Percentiles rank a stretch among this genome's conserved stretches.
Evolutionary conservation across 2,329 filamentous ascomycete species (phyloP).

Genomic region (Calcarisporium arbuscula): DNA sequence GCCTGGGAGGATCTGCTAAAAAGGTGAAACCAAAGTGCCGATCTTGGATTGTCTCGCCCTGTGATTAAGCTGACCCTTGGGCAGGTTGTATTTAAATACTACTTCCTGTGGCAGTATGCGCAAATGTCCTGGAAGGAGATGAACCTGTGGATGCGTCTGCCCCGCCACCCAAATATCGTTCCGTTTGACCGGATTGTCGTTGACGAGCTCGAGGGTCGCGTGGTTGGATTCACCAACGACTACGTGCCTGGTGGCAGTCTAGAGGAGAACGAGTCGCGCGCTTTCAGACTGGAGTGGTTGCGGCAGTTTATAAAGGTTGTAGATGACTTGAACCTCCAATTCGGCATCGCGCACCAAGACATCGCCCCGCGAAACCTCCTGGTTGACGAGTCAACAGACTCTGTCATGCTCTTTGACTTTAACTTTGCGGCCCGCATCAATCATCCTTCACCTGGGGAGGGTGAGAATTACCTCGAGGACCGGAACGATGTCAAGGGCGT

Average conservation of each 20-base stretch:
- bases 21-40: conserved; percentile 8
- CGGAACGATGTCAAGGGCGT: conserved; percentile 28
- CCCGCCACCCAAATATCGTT: conserved; percentile 27
- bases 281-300: conserved; percentile 29
- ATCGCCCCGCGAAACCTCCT: conserved; percentile 31
- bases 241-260: conserved; percentile 26
- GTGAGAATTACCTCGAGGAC: conserved; percentile 8
- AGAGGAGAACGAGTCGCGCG: conserved; percentile 18
- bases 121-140: conserved; percentile 24
- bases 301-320: conserved; percentile 26
- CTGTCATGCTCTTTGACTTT: conserved; percentile 31
- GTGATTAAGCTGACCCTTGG: not conserved
- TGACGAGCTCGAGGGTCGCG: conserved; percentile 20
- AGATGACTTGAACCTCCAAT: conserved; percentile 26
- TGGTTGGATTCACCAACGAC: conserved; percentile 28
- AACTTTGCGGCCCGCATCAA: conserved; percentile 20
- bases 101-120: conserved; percentile 16
- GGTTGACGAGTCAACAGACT: conserved; percentile 24
- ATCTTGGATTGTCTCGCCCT: not conserved
- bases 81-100: conserved; percentile 26
- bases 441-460: conserved; percentile 1
- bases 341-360: conserved; percentile 32
- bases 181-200: conserved; percentile 25
- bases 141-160: conserved; percentile 26
- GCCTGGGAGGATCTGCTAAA: conserved; percentile 2